These are phyloP conservation scores for Bipolaris oryzae DNA, from an alignment of 2,329 filamentous ascomycete genomes.

Conservation along the genomic window DNA sequence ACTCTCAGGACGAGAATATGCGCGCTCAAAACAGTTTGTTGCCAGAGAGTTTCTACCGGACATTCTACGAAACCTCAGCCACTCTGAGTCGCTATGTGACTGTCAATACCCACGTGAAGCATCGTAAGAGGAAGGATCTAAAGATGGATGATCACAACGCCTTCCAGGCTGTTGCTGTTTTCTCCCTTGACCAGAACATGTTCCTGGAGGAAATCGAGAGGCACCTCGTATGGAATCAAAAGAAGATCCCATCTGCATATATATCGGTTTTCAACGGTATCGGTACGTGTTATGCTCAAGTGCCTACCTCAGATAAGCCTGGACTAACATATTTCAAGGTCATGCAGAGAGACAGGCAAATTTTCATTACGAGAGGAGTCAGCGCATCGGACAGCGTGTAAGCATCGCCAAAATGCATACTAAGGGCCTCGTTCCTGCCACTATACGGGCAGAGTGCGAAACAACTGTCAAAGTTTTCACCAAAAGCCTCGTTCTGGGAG, in stretches of 20 bases:
- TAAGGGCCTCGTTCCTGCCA: neutral
- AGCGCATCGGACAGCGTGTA: neutral
- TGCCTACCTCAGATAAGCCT: too few relatives aligned
- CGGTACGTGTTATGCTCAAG: constrained; percentile 1
- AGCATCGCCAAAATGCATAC: neutral
- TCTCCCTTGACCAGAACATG: constrained; percentile 11
- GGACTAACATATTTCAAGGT: neutral
- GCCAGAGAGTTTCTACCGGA: constrained; percentile 16
- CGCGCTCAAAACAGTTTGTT: neutral
- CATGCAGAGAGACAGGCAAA: neutral
- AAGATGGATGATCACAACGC: constrained; percentile 10
- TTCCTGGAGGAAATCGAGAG: constrained; percentile 14
- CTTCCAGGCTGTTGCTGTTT: constrained; percentile 24
- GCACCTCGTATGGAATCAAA: constrained; percentile 11
- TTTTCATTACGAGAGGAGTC: neutral
- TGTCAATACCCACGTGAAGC: constrained; percentile 17
- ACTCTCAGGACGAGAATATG: neutral
- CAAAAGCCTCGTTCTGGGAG: fast-evolving
- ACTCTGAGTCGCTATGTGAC: constrained; percentile 19
- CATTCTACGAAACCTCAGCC: constrained; percentile 17
- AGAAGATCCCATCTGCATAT: constrained; percentile 14
- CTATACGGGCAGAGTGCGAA: neutral
- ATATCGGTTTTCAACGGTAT: constrained; percentile 20
- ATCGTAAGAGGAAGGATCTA: constrained; percentile 10
- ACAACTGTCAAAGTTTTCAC: neutral